Percentiles rank a stretch among this genome's conserved stretches.
Evolutionary conservation across 2,329 filamentous ascomycete species (phyloP).

Genomic region (Albifimbria verrucaria): DNA sequence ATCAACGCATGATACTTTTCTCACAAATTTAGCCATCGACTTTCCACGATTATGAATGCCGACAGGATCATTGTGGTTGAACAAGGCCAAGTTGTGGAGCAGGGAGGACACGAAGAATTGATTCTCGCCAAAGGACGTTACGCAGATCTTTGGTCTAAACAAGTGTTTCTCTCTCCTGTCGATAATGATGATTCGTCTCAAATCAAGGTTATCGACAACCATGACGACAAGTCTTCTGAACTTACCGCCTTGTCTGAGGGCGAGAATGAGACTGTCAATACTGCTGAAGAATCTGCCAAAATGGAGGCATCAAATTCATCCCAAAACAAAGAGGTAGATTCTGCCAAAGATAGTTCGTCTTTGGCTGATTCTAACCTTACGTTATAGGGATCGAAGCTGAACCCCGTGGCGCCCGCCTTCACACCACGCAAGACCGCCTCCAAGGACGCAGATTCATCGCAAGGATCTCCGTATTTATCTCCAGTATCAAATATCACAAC

Average conservation of each 20-base stretch:
- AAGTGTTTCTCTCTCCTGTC: conserved; percentile 50
- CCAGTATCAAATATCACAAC: too few species aligned
- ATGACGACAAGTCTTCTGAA: neutral
- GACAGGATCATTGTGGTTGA: conserved; percentile 65
- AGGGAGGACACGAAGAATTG: conserved; percentile 58
- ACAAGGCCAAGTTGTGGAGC: conserved; percentile 60
- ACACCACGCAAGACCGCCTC: conserved; percentile 37
- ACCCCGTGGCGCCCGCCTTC: conserved; percentile 54
- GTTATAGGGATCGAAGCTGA: conserved; percentile 49
- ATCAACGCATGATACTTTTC: neutral
- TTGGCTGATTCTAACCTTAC: conserved; percentile 38
- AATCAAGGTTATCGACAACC: conserved; percentile 7
- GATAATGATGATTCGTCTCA: conserved; percentile 35
- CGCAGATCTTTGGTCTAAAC: conserved; percentile 62
- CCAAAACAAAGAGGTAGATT: conserved; percentile 49
- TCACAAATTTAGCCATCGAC: conserved; percentile 49
- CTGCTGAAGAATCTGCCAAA: conserved; percentile 18
- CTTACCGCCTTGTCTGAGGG: neutral
- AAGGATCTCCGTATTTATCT: neutral
- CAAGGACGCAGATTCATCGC: neutral
- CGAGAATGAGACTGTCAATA: neutral
- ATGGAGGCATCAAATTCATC: conserved; percentile 26
- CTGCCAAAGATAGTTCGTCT: conserved; percentile 23
- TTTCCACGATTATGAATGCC: conserved; percentile 69
- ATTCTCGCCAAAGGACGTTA: conserved; percentile 59